phyloP scores from a whole-genome alignment of 1,284 basidiomycete species.

The Melanopsichium pennsylvanicum region DNA sequence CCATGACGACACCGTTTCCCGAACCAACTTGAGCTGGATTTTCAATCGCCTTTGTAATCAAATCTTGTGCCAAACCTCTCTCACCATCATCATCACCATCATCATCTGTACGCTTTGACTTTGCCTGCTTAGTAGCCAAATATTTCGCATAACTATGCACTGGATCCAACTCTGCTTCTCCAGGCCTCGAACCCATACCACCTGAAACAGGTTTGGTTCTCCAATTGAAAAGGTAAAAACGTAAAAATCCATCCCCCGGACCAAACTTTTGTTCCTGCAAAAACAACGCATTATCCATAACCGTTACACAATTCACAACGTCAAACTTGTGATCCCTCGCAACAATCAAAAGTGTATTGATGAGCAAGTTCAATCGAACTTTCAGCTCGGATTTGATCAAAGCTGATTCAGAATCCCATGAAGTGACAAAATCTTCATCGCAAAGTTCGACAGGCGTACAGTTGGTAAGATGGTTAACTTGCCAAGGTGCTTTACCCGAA shows the following conservation, averaged over 20 bases:
- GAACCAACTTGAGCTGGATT: constrained; percentile 49
- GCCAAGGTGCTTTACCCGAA: constrained; percentile 32
- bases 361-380: constrained; percentile 76
- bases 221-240: constrained; percentile 79
- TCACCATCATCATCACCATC: not conserved
- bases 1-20: constrained; percentile 63
- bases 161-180: constrained; percentile 60
- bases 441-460: constrained; percentile 43
- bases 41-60: constrained; percentile 15
- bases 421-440: constrained; percentile 42
- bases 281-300: constrained; percentile 91
- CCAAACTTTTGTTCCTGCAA: constrained; percentile 84
- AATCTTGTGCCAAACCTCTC: constrained; percentile 22
- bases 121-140: constrained; percentile 11
- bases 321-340: constrained; percentile 85
- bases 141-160: constrained; percentile 29
- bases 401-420: constrained; percentile 67
- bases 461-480: constrained; percentile 45
- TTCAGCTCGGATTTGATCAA: constrained; percentile 75
- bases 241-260: constrained; percentile 84
- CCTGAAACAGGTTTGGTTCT: constrained; percentile 56
- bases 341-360: constrained; percentile 80
- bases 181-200: constrained; percentile 58
- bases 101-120: not conserved
- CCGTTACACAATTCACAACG: constrained; percentile 91